A percentile compares a stretch with the other conserved stretches of the same genome.
Conservation (phyloP, 352 stramenopile species). For the Globisporangium barbulae region DNA sequence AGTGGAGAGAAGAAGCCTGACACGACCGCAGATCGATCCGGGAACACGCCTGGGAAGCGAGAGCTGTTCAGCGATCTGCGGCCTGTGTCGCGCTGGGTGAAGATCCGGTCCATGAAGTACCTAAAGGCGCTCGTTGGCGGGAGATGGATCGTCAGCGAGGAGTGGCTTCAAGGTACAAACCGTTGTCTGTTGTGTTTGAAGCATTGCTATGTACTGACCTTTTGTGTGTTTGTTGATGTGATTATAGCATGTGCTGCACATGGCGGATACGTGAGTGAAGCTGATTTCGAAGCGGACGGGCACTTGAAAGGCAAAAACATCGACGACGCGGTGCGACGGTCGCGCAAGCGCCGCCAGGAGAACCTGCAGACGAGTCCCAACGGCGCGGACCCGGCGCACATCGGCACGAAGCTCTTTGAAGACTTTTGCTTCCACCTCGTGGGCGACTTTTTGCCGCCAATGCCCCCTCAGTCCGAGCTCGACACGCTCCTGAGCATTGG, state of each 20-base stretch:
- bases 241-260: slow-evolving; percentile 37
- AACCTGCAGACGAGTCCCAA: slow-evolving; percentile 25
- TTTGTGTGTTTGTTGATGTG: slow-evolving; percentile 8
- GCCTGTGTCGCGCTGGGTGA: slow-evolving; percentile 57
- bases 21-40: neutral
- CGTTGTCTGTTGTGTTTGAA: neutral
- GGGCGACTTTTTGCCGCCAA: slow-evolving; percentile 74
- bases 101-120: slow-evolving; percentile 85
- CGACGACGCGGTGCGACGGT: slow-evolving; percentile 47
- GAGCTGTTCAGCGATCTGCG: slow-evolving; percentile 38
- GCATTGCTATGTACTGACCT: neutral
- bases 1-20: neutral
- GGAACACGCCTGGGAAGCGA: slow-evolving; percentile 29
- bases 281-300: slow-evolving; percentile 53
- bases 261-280: slow-evolving; percentile 39
- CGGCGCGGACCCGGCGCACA: slow-evolving; percentile 17
- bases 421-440: slow-evolving; percentile 68
- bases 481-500: slow-evolving; percentile 69
- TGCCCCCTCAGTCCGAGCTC: slow-evolving; percentile 64
- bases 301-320: slow-evolving; percentile 55
- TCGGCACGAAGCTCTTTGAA: slow-evolving; percentile 74
- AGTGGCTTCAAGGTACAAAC: slow-evolving; percentile 61
- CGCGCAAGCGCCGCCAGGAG: slow-evolving; percentile 36
- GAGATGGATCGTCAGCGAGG: slow-evolving; percentile 82
- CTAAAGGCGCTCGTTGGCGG: slow-evolving; percentile 75